phyloP scores from a whole-genome alignment of 2,329 filamentous ascomycete genomes.

The Aspergillaceae sp. region DNA sequence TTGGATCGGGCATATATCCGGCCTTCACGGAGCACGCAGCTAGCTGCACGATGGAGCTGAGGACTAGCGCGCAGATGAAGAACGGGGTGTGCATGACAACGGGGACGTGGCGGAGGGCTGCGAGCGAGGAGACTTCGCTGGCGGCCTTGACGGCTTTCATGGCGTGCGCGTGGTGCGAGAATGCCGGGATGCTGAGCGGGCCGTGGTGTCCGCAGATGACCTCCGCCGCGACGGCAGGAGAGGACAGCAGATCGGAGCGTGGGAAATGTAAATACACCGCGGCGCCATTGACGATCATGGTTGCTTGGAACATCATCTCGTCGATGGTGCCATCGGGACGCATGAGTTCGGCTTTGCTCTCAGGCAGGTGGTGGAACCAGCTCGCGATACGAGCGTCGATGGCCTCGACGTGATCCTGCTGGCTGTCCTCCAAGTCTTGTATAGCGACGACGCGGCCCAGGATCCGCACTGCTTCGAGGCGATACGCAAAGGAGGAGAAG shows the following conservation, averaged over 20 bases:
- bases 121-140: conserved; percentile 67
- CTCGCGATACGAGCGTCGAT: conserved; percentile 54
- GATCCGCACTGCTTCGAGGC: conserved; percentile 71
- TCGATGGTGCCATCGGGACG: conserved; percentile 64
- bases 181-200: conserved; percentile 30
- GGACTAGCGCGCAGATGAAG: conserved; percentile 70
- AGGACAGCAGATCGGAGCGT: conserved; percentile 60
- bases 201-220: conserved; percentile 38
- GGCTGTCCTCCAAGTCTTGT: conserved; percentile 29
- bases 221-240: conserved; percentile 41
- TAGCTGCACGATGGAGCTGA: conserved; percentile 72
- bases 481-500: conserved; percentile 80
- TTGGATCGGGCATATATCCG: conserved; percentile 49
- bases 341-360: conserved; percentile 60
- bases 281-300: conserved; percentile 61
- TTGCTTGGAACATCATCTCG: conserved; percentile 85
- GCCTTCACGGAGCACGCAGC: conserved; percentile 62
- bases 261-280: conserved; percentile 72
- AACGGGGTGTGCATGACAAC: conserved; percentile 71
- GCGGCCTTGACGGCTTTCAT: conserved; percentile 73
- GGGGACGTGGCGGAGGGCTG: conserved; percentile 44
- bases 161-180: conserved; percentile 51
- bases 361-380: conserved; percentile 72
- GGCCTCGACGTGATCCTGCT: conserved; percentile 51
- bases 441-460: conserved; percentile 61